phyloP scores from a whole-genome alignment of 371 early-diverging fungal species.

The Coemansia sp. region DNA sequence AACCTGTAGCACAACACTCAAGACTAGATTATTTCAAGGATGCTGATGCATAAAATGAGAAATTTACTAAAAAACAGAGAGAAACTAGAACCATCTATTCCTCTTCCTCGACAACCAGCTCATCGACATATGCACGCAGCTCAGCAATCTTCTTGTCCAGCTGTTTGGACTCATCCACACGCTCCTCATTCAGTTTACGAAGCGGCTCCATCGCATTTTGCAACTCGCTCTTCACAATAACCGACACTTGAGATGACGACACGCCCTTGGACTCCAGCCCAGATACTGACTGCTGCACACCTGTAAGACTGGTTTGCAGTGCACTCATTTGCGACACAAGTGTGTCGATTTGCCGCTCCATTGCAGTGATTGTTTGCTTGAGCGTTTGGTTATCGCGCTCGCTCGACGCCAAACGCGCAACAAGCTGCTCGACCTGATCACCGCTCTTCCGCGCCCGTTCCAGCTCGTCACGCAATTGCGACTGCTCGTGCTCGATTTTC shows the following conservation, averaged over 20 bases:
- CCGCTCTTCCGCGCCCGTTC: slow-evolving; percentile 14
- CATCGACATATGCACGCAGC: slow-evolving; percentile 45
- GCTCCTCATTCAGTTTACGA: slow-evolving; percentile 19
- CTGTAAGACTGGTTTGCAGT: slow-evolving; percentile 8
- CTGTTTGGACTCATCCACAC: slow-evolving; percentile 28
- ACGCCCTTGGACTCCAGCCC: slow-evolving; percentile 16
- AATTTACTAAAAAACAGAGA: too few species aligned
- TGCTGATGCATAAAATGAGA: too few species aligned
- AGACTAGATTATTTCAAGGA: too few species aligned
- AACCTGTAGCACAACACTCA: too few species aligned
- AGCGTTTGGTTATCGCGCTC: slow-evolving; percentile 35
- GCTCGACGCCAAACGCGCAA: slow-evolving; percentile 19
- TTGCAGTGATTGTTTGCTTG: slow-evolving; percentile 25
- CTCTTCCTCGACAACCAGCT: slow-evolving; percentile 52
- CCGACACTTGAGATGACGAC: slow-evolving; percentile 13
- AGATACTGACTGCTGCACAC: slow-evolving; percentile 22
- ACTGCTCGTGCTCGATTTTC: slow-evolving; percentile 43
- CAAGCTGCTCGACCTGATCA: slow-evolving; percentile 26
- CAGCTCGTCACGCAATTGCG: slow-evolving; percentile 26
- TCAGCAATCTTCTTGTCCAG: slow-evolving; percentile 42
- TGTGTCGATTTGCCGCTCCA: slow-evolving; percentile 33
- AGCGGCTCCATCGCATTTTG: slow-evolving; percentile 11
- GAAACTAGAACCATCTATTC: slow-evolving; percentile 4
- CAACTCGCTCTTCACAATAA: slow-evolving; percentile 25
- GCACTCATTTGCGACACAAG: slow-evolving; percentile 17